phyloP scores from a whole-genome alignment of 305 asterid species.

The Fraxinus platypoda region DNA sequence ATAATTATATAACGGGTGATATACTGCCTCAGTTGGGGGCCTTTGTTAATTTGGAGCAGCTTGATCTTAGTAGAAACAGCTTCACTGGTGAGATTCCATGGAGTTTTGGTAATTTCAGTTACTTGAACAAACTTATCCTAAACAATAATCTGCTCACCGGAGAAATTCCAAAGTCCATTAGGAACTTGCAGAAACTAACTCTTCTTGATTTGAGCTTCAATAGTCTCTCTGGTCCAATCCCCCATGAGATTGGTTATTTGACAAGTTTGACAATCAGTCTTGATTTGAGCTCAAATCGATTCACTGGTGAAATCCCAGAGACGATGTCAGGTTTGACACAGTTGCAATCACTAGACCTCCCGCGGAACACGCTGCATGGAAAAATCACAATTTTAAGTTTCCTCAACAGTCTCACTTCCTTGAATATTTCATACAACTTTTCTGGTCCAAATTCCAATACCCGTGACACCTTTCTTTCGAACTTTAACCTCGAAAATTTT shows the following conservation, averaged over 20 bases:
- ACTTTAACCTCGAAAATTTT: conserved; percentile 57
- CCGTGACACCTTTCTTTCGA: conserved; percentile 70
- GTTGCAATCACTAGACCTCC: conserved; percentile 81
- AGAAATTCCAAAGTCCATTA: conserved; percentile 57
- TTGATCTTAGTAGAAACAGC: conserved; percentile 83
- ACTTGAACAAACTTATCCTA: conserved; percentile 72
- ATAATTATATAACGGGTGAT: conserved; percentile 61
- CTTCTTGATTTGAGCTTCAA: conserved; percentile 84
- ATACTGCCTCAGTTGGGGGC: conserved; percentile 61
- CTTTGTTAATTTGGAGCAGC: conserved; percentile 74
- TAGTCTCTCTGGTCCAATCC: conserved; percentile 64
- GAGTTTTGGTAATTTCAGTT: conserved; percentile 83
- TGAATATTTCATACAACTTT: conserved; percentile 68
- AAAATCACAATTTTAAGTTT: conserved; percentile 51
- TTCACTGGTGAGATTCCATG: conserved; percentile 66
- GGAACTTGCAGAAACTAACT: conserved; percentile 67
- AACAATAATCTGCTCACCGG: conserved; percentile 70
- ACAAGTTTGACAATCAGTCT: conserved; percentile 73
- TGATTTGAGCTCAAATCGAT: conserved; percentile 66
- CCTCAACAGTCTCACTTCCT: conserved; percentile 66
- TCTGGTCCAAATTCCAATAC: conserved; percentile 86
- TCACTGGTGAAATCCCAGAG: conserved; percentile 68
- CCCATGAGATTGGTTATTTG: conserved; percentile 61
- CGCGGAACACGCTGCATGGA: conserved; percentile 56
- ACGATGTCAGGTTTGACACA: conserved; percentile 61